phyloP scores from a whole-genome alignment of 768 basidiomycete species.

The Ramaria rubella region DNA sequence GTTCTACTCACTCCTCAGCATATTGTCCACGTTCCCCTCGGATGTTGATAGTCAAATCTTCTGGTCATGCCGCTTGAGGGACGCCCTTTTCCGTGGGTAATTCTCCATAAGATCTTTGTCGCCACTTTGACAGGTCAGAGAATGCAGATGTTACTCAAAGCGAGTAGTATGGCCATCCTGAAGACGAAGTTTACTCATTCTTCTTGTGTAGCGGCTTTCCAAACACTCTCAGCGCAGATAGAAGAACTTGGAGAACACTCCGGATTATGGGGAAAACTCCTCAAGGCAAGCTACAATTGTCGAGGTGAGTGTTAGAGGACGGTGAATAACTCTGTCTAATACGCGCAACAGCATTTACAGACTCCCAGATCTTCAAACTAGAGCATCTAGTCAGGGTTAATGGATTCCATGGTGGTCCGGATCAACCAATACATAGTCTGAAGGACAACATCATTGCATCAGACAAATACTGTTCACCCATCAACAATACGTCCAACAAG shows the following conservation, averaged over 20 bases:
- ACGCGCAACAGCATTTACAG: background rate
- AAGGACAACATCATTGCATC: background rate
- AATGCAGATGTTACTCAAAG: conserved; percentile 31
- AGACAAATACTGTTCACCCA: background rate
- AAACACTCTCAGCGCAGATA: conserved; percentile 29
- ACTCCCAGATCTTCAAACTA: background rate
- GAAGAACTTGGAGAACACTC: conserved; percentile 26
- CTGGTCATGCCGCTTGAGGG: conserved; percentile 57
- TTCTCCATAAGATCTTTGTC: conserved; percentile 12
- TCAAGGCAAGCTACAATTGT: conserved; percentile 46
- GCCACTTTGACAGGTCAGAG: background rate
- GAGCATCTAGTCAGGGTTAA: background rate
- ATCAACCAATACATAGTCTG: no score
- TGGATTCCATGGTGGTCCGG: background rate
- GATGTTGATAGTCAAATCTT: conserved; percentile 73
- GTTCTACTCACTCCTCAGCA: conserved; percentile 69
- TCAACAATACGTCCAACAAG: background rate
- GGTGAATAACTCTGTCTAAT: background rate
- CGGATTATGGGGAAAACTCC: conserved; percentile 40
- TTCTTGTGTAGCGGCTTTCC: background rate
- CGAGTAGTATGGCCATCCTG: conserved; percentile 13
- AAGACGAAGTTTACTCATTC: background rate
- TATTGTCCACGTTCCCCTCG: conserved; percentile 71
- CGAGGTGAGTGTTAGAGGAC: conserved; percentile 36
- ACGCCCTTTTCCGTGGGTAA: conserved; percentile 58